phyloP scores from a whole-genome alignment of 257 asterid genomes.

The Apocynum venetum region DNA sequence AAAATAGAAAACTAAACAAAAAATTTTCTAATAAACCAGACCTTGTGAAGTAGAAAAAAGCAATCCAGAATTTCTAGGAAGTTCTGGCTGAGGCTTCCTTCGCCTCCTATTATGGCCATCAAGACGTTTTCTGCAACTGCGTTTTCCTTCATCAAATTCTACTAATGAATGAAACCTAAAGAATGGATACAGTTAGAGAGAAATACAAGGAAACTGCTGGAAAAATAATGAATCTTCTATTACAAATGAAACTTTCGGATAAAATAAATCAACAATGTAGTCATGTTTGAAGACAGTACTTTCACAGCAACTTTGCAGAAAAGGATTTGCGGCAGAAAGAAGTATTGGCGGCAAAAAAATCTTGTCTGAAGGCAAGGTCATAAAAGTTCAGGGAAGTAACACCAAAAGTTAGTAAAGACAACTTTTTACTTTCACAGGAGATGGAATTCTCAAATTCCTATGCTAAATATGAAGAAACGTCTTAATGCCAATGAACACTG shows the following conservation, averaged over 20 bases:
- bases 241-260: neutral
- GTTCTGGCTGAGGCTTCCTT: slow-evolving; percentile 81
- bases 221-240: neutral
- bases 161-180: slow-evolving; percentile 78
- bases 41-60: slow-evolving; percentile 42
- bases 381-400: neutral
- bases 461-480: neutral
- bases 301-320: neutral
- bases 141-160: slow-evolving; percentile 86
- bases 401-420: neutral
- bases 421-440: neutral
- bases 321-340: neutral
- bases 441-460: neutral
- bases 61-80: slow-evolving; percentile 36
- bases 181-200: neutral
- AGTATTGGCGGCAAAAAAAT: neutral
- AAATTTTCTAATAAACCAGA: neutral
- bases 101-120: slow-evolving; percentile 89
- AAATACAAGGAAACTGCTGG: neutral
- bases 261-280: neutral
- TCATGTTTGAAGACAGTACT: neutral
- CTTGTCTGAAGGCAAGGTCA: neutral
- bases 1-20: no score
- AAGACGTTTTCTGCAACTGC: slow-evolving; percentile 91
- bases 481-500: neutral